Evolutionary conservation across 345 rosid genomes (phyloP), one percentile per base, ranked within the genome.

Genomic region (Syzygium aqueum): DNA sequence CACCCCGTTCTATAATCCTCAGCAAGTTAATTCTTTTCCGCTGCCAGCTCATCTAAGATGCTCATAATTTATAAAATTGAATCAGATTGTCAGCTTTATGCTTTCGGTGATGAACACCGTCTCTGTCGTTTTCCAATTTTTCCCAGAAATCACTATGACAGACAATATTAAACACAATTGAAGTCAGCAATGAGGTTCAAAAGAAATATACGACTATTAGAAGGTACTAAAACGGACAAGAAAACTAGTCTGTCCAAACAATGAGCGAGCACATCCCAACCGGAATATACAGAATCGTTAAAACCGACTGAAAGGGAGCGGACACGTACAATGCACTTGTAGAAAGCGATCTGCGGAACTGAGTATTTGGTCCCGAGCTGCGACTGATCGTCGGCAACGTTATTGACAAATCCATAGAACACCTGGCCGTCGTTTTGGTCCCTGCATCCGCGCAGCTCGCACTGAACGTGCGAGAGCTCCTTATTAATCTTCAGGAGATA

Each of bases 311-410:
- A 56, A 63, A 22, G 40, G 46, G 56, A 49, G 22, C 25, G 59
- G 59, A 83, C 16, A 95, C 99, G 92, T 89, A 96, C 99, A 89
- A 95, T 92, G 77, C 94, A 96, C 92, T 94, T 96, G 85, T 93
- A 97, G 86, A 94, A 91, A 50, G 98, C 94, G 88, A 97, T 94
- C 91, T 97, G 99, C 0, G 94, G 98, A 90, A 94, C 95, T 23
- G 97, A 92, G 90, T 95, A 97, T 43, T 92, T 93, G 1, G 99
- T 94, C 54, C 99, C 99, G 51, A 96, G 98, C 93, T 97, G 93
- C 43, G 99, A 96, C 43, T 97, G 98, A 27, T 95, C 98, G 84
- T 97, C 98, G 2, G 98, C 90, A 33, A 96, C 95, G 87, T 89
- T 94, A 89, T 96, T 97, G 63, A 96, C 98, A 54, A 97, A 87